These are phyloP conservation scores for Lunasporangiospora selenospora DNA, from an alignment of 192 early-diverging fungal genomes.

Conservation along the genomic window DNA sequence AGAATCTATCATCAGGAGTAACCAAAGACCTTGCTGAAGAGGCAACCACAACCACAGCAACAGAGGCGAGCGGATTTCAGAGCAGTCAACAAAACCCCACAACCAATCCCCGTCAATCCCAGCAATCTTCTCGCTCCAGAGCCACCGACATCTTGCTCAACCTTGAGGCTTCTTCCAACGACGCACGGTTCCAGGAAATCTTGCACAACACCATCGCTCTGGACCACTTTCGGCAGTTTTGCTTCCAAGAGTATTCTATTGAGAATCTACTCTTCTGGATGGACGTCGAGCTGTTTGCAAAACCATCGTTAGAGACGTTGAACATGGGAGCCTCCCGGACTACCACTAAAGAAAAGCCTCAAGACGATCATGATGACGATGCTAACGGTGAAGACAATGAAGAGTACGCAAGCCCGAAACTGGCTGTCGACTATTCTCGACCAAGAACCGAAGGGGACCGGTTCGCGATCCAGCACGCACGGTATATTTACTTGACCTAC, in stretches of 20 bases:
- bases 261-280: constrained; percentile 86
- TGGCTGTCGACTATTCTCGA: too few relatives aligned
- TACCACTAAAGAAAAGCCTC: too few relatives aligned
- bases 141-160: constrained; percentile 25
- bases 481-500: constrained; percentile 83
- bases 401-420: too few relatives aligned
- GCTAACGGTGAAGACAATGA: too few relatives aligned
- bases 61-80: too few relatives aligned
- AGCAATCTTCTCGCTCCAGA: constrained; percentile 17
- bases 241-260: constrained; percentile 75
- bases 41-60: too few relatives aligned
- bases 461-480: constrained; percentile 54
- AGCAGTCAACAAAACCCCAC: too few relatives aligned
- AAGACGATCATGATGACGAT: constrained; percentile 6
- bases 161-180: constrained; percentile 37
- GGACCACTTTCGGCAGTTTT: constrained; percentile 61
- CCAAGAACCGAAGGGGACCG: too few relatives aligned
- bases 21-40: too few relatives aligned
- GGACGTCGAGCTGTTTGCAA: constrained; percentile 79
- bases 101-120: too few relatives aligned
- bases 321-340: too few relatives aligned
- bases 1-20: too few relatives aligned
- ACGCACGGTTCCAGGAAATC: constrained; percentile 48
- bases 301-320: constrained; percentile 15
- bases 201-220: constrained; percentile 53